Percentiles rank a stretch among this genome's conserved stretches.
These are phyloP conservation scores for Penicillium sp. DNA, from an alignment of 2,329 filamentous ascomycete species.

Conservation along the genomic window DNA sequence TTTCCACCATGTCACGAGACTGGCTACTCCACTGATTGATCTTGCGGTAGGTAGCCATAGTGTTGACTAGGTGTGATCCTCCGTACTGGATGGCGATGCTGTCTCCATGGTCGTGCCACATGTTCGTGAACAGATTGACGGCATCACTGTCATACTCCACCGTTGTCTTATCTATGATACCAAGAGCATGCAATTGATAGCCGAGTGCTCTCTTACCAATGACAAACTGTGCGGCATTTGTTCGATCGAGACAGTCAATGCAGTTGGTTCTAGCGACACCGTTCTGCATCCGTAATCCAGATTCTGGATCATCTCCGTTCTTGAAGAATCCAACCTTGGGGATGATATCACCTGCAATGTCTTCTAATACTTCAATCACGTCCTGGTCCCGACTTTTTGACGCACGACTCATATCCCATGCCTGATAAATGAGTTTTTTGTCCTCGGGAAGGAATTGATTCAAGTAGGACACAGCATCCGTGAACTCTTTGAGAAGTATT, in stretches of 20 bases:
- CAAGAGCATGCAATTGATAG: conserved; percentile 86
- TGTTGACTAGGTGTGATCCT: conserved; percentile 95
- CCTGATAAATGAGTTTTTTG: conserved; percentile 88
- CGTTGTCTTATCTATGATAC: conserved; percentile 74
- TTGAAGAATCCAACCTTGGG: conserved; percentile 90
- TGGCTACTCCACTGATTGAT: conserved; percentile 99
- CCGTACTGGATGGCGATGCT: conserved; percentile 98
- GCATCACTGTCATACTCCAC: conserved; percentile 95
- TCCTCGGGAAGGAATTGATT: conserved; percentile 87
- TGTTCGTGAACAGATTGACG: conserved; percentile 93
- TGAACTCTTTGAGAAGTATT: conserved; percentile 85
- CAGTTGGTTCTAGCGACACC: conserved; percentile 95
- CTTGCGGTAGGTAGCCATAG: conserved; percentile 98
- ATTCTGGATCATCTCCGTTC: conserved; percentile 74
- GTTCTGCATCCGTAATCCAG: conserved; percentile 74
- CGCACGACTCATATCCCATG: conserved; percentile 97
- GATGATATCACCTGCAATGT: conserved; percentile 85
- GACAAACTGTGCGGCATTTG: conserved; percentile 96
- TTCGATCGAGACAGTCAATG: conserved; percentile 95
- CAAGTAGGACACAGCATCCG: conserved; percentile 82
- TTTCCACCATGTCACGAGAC: conserved; percentile 97
- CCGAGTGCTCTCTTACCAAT: conserved; percentile 93
- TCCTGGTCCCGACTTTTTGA: conserved; percentile 91
- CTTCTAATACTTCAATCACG: conserved; percentile 88
- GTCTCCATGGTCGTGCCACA: conserved; percentile 98